Evolutionary conservation across 169 alveolate genomes (phyloP), one percentile per base, ranked within the genome.

Genomic region (Amoebophrya sp.): DNA sequence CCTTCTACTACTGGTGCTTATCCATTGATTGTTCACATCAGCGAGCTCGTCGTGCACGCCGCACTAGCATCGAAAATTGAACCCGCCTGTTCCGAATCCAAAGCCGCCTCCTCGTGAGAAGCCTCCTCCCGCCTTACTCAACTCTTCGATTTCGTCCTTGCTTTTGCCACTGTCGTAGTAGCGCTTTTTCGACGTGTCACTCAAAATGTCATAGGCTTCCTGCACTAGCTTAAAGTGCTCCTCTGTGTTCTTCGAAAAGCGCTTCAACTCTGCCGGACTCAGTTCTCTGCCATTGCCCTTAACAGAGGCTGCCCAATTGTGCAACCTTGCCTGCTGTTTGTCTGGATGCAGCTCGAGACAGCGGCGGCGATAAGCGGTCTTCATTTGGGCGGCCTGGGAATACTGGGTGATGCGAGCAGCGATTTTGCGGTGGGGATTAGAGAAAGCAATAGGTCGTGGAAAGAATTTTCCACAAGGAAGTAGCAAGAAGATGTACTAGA

Each of bases 311-410:
- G 83, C n/a, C 39, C 1, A 65, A 10, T 65, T 6, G 38, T 29
- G 2, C 39, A 65, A 36, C 2, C 83, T 29, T 10, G n/a, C 83
- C 33, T 65, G 36, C 33, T 12, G 83, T 36, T 65, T 65, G 83
- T 65, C 83, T 29, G 83, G 83, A 18, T 65, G 83, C 39, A 65
- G 83, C 83, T 65, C 83, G 33, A 65, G 83, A 18, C 83, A 65
- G 33, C 83, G 83, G 33, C 83, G 83, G 12, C 83, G 83, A 65
- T 65, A 65, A 10, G 83, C 83, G 36, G 83, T 65, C 83, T 65
- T 65, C 39, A 65, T 65, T 36, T 65, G 83, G 33, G 18, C 2
- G 2, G 83, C 33, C 12, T 6, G 83, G 83, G 83, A 65, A 36
- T 65, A 65, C 2, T 1, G 18, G n/a, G 18, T 65, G 83, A 65